phyloP scores from a whole-genome alignment of 2,329 filamentous ascomycete genomes.

The Xylariaceae sp. region DNA sequence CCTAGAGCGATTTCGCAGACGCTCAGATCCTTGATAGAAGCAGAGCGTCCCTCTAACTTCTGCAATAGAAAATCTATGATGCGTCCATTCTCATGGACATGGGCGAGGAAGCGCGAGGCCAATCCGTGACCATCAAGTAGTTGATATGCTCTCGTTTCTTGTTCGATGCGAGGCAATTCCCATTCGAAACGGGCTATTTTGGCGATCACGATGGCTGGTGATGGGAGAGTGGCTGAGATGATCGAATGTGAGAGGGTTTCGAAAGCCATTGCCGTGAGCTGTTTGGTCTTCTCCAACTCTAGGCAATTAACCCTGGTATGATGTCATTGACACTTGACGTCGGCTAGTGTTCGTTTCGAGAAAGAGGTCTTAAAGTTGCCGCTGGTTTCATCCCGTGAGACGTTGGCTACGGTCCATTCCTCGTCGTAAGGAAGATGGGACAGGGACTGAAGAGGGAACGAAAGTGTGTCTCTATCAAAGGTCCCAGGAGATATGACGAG shows the following conservation, averaged over 20 bases:
- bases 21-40: slow-evolving; percentile 37
- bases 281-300: slow-evolving; percentile 35
- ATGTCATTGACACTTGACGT: slow-evolving; percentile 38
- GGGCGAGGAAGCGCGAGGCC: slow-evolving; percentile 44
- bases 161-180: slow-evolving; percentile 43
- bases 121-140: slow-evolving; percentile 38
- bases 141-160: slow-evolving; percentile 41
- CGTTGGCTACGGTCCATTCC: slow-evolving; percentile 36
- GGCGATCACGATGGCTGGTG: slow-evolving; percentile 34
- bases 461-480: slow-evolving; percentile 36
- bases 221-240: slow-evolving; percentile 21
- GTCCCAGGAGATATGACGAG: slow-evolving; percentile 35
- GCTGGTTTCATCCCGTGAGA: slow-evolving; percentile 34
- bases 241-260: slow-evolving; percentile 33
- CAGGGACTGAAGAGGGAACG: slow-evolving; percentile 33
- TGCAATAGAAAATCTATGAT: slow-evolving; percentile 45
- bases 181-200: slow-evolving; percentile 44
- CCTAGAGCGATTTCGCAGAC: slow-evolving; percentile 38
- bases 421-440: slow-evolving; percentile 34
- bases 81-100: slow-evolving; percentile 44
- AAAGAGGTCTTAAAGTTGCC: slow-evolving; percentile 37
- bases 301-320: slow-evolving; percentile 33
- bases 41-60: slow-evolving; percentile 41
- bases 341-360: slow-evolving; percentile 32
- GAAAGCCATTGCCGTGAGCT: slow-evolving; percentile 36